Evolutionary conservation across 1,284 basidiomycete species (phyloP).

Genomic region (Sphagnurus paluster): DNA sequence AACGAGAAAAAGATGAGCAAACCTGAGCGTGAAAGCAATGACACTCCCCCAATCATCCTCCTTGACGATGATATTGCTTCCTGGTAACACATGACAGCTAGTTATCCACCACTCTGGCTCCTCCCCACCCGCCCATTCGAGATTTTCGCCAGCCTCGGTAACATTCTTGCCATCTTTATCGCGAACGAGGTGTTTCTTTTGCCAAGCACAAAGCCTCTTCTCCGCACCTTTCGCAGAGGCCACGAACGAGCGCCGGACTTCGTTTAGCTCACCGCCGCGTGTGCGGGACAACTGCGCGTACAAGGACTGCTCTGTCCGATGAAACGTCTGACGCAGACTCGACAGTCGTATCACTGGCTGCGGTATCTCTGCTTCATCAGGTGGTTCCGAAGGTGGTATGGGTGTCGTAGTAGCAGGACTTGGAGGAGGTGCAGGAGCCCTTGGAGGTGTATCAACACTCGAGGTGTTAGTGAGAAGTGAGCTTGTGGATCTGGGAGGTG

Average conservation of each 20-base stretch:
- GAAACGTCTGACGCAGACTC: slow-evolving; percentile 55
- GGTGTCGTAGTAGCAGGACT: slow-evolving; percentile 18
- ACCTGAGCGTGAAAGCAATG: slow-evolving; percentile 73
- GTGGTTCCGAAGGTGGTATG: slow-evolving; percentile 13
- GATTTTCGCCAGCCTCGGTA: slow-evolving; percentile 20
- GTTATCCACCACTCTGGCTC: slow-evolving; percentile 68
- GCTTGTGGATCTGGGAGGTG: slow-evolving; percentile 8
- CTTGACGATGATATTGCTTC: slow-evolving; percentile 63
- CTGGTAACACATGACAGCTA: slow-evolving; percentile 64
- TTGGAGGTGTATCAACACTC: slow-evolving; percentile 8
- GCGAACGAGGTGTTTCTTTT: slow-evolving; percentile 51
- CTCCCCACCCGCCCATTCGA: slow-evolving; percentile 31
- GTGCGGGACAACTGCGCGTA: slow-evolving; percentile 53
- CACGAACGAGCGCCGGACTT: slow-evolving; percentile 59
- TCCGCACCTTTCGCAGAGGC: slow-evolving; percentile 49
- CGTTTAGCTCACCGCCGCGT: slow-evolving; percentile 51
- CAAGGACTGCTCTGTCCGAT: slow-evolving; percentile 55
- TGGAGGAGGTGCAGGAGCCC: slow-evolving; percentile 20
- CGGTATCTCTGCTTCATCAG: neutral
- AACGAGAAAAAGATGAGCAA: slow-evolving; percentile 8
- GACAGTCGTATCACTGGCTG: slow-evolving; percentile 42
- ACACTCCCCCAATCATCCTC: slow-evolving; percentile 77
- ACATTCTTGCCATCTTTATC: slow-evolving; percentile 7
- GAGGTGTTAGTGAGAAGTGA: neutral
- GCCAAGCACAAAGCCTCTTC: slow-evolving; percentile 58